phyloP scores from a whole-genome alignment of 179 eudicot species.

The Nepenthes alata region DNA sequence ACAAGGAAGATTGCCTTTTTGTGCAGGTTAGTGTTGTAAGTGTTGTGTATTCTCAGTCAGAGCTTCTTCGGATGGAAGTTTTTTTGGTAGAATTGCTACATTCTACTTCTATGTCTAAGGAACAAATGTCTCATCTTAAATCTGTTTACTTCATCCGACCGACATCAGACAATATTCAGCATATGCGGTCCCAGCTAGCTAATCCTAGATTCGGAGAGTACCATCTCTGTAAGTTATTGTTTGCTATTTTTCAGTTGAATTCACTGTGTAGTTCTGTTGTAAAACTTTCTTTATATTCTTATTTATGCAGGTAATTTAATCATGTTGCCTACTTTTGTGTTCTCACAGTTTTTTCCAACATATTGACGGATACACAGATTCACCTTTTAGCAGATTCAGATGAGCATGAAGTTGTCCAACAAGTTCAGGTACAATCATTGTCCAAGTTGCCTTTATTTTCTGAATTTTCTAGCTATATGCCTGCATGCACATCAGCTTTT shows the following conservation, averaged over 20 bases:
- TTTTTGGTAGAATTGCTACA: conserved; percentile 83
- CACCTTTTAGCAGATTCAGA: conserved; percentile 90
- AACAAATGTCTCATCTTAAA: conserved; percentile 91
- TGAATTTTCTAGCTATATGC: neutral
- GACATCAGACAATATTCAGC: conserved; percentile 70
- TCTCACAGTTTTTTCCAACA: conserved; percentile 72
- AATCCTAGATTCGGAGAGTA: conserved; percentile 91
- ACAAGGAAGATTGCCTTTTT: neutral
- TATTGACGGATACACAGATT: conserved; percentile 72
- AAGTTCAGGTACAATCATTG: conserved; percentile 59
- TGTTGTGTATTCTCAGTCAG: conserved; percentile 93
- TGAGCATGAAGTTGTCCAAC: conserved; percentile 83
- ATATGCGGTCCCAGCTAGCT: conserved; percentile 71
- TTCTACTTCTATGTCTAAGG: conserved; percentile 78
- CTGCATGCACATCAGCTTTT: too few relatives aligned
- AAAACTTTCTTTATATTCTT: neutral
- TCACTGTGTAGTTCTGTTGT: neutral
- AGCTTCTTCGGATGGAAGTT: conserved; percentile 88
- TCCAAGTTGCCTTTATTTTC: neutral
- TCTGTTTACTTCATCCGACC: conserved; percentile 89
- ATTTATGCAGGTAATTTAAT: conserved; percentile 4
- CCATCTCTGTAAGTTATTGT: conserved; percentile 67
- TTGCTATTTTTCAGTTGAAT: neutral
- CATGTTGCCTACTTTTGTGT: conserved; percentile 6
- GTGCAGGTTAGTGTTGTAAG: conserved; percentile 86